Evolutionary conservation across 1,284 basidiomycete genomes (phyloP).

Genomic region (Taiwanofungus camphoratus): DNA sequence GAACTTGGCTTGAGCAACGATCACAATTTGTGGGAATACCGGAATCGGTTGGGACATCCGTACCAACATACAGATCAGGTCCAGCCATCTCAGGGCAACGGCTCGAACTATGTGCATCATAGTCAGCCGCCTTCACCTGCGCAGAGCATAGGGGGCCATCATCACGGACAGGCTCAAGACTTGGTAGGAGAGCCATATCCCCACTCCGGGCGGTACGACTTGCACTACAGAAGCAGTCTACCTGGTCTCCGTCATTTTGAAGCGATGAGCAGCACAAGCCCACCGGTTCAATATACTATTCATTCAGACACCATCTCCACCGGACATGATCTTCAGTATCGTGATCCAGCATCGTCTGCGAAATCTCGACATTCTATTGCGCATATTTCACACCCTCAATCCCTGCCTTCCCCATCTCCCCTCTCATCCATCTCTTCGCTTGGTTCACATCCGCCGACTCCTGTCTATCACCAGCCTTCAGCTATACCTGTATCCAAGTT

Average conservation of each 20-base stretch:
- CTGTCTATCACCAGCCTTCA: conserved; percentile 6
- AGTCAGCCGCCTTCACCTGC: conserved; percentile 10
- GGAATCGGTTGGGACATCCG: conserved; percentile 10
- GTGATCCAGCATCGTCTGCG: background rate
- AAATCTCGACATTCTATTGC: conserved; percentile 16
- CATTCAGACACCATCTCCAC: background rate
- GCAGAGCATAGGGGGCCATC: conserved; percentile 10
- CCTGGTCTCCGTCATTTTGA: background rate
- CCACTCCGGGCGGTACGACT: background rate
- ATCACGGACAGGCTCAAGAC: background rate
- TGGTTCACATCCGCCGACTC: conserved; percentile 14
- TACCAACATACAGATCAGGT: conserved; percentile 4
- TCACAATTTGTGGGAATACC: conserved; percentile 15
- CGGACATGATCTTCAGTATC: background rate
- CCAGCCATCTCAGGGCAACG: background rate
- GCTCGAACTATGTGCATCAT: background rate
- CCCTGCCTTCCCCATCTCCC: conserved; percentile 13
- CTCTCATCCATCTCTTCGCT: conserved; percentile 11
- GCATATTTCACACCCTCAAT: conserved; percentile 18
- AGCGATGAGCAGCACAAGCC: background rate
- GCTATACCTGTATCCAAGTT: background rate
- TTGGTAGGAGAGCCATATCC: background rate
- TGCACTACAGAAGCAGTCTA: conserved; percentile 6
- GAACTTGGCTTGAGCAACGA: conserved; percentile 7
- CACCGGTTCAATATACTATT: background rate